Evolutionary conservation across 2,329 filamentous ascomycete species (phyloP), one percentile per base, ranked within the genome.

Genomic region (Aspergillus tanneri): DNA sequence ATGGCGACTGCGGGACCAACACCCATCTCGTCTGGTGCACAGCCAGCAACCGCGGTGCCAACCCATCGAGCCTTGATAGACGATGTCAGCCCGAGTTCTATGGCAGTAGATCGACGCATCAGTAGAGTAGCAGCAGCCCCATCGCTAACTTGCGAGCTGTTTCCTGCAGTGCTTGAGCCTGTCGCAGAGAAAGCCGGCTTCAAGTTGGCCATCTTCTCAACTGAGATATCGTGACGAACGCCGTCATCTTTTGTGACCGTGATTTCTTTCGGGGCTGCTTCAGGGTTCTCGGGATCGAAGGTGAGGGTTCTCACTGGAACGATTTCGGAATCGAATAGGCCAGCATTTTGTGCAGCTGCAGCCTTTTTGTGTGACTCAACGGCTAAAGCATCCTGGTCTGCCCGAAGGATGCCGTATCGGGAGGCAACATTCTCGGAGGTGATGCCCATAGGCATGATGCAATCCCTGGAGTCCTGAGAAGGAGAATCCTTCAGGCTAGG

Each of bases 371-470:
- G 91, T 16, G 83, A 88, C 57, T 82, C 75, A 3, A 84, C 85
- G 0, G 91, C 90, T 57, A 96, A 90, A 1, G 78, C 84, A 64
- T 96, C 91, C 72, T 96, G 90, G 53, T 95, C 90, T 2, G 75
- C 78, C 19, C 91, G 75, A 4, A 73, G 79, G 19, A 96, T 82
- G 8, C 81, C 81, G 64, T 95, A 95, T 38, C 90, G 75, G 59
- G 77, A 73, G 0, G 91, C 89, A 0, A 96, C 90, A 60, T 95
- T 96, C 76, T 96, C 91, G 4, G 84, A 85, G 10, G 91, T 96
- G 49, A 92, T 72, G 0, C 91, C 91, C 91, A 96, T 96, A 58
- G 85, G 83, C 91, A 96, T 95, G 66, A 96, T 83, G 67, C 91
- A 96, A 67, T 96, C 91, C 34, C 80, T 75, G 3, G 88, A 87